Evolutionary conservation across 805 yeast genomes (phyloP).

Genomic region (Starmerella vaccinii): DNA sequence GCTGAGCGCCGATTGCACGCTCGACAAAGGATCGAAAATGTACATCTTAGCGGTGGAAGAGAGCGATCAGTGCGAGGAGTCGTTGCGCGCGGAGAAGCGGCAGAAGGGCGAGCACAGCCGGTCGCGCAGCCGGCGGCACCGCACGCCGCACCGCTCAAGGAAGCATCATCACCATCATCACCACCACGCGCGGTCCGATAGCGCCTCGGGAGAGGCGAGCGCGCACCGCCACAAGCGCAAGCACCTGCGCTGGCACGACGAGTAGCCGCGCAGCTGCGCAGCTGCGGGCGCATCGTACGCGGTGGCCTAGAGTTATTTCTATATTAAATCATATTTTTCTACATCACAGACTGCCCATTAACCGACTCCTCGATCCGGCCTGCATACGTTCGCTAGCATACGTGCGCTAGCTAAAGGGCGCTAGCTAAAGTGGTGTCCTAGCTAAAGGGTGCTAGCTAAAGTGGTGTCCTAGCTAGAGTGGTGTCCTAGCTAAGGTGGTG

Average conservation of each 20-base stretch:
- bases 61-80: not conserved
- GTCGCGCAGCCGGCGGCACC: not conserved
- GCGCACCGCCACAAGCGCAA: not conserved
- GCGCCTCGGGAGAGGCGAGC: not conserved
- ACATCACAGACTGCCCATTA: no score
- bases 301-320: no score
- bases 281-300: no score
- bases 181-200: not conserved
- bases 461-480: no score
- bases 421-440: no score
- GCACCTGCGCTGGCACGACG: constrained; percentile 5
- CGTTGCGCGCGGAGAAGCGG: not conserved
- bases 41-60: not conserved
- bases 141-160: not conserved
- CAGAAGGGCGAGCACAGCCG: not conserved
- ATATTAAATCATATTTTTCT: no score
- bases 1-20: not conserved
- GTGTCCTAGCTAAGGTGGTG: no score
- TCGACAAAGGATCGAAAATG: not conserved
- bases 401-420: no score
- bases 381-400: no score
- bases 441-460: no score
- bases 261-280: not conserved
- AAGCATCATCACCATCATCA: not conserved
- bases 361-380: no score